A percentile compares a stretch with the other conserved stretches of the same genome.
These are phyloP conservation scores for Fraxinus dipetala DNA, from an alignment of 305 asterid species.

Conservation along the genomic window DNA sequence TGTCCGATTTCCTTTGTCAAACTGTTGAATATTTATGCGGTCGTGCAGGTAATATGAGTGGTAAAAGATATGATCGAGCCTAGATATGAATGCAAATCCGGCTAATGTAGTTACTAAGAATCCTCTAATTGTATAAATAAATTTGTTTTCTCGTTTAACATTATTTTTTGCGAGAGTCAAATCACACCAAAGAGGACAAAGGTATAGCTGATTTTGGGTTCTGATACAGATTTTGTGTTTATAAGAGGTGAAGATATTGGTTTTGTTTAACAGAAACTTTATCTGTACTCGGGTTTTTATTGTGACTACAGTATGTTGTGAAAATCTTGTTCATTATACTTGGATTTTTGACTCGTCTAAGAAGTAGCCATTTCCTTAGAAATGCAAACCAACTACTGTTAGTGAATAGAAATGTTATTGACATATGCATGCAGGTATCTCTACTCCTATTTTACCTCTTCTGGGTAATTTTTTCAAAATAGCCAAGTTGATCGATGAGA, in stretches of 20 bases:
- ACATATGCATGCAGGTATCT: not conserved
- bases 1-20: not conserved
- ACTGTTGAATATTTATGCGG: not conserved
- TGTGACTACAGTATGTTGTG: not conserved
- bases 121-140: too few relatives aligned
- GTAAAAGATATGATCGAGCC: not conserved
- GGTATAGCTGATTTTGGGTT: not conserved
- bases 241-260: not conserved
- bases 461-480: not conserved
- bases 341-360: not conserved
- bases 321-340: not conserved
- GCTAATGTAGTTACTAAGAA: not conserved
- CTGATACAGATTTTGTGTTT: not conserved
- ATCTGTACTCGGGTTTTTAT: not conserved
- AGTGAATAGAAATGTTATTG: not conserved
- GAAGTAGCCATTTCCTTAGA: not conserved
- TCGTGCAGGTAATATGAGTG: not conserved
- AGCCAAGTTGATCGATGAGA: not conserved
- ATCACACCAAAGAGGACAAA: not conserved
- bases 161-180: not conserved
- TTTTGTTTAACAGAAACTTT: not conserved
- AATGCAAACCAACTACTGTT: not conserved
- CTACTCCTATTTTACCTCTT: not conserved
- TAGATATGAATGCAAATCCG: not conserved
- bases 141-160: not conserved